phyloP scores from a whole-genome alignment of 768 basidiomycete species.

The Trametes cubensis region DNA sequence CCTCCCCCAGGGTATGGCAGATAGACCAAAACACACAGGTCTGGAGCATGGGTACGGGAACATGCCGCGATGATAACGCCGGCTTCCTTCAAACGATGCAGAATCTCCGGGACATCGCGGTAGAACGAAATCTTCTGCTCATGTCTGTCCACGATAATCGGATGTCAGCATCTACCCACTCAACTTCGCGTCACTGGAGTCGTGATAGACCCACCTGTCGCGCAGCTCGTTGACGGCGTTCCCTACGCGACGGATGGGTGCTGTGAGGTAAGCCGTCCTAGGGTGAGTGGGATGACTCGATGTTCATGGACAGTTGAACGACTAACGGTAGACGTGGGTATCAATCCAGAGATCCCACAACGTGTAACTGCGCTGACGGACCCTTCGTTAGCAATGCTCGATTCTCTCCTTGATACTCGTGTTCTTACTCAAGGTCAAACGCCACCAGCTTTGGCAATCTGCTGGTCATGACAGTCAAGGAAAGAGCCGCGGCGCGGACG shows the following conservation, averaged over 20 bases:
- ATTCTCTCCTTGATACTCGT: not conserved
- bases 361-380: slow-evolving; percentile 60
- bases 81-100: slow-evolving; percentile 55
- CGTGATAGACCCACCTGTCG: slow-evolving; percentile 46
- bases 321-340: slow-evolving; percentile 67
- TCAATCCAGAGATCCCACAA: slow-evolving; percentile 90
- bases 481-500: no score
- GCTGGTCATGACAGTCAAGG: slow-evolving; percentile 30
- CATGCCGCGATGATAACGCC: slow-evolving; percentile 67
- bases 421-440: slow-evolving; percentile 78
- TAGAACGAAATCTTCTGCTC: slow-evolving; percentile 69
- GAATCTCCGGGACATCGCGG: slow-evolving; percentile 71
- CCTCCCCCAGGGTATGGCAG: not conserved
- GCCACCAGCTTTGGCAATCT: slow-evolving; percentile 66
- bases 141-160: slow-evolving; percentile 41
- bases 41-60: slow-evolving; percentile 70
- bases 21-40: slow-evolving; percentile 53
- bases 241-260: slow-evolving; percentile 54
- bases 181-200: no score
- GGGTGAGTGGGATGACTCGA: not conserved
- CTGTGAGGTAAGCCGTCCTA: slow-evolving; percentile 31
- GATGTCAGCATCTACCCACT: not conserved
- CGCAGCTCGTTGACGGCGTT: slow-evolving; percentile 51
- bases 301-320: not conserved
- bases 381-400: slow-evolving; percentile 6